Evolutionary conservation across 495 filamentous ascomycete species (phyloP), one percentile per base, ranked within the genome.

Genomic region (Oidiodendron maius): DNA sequence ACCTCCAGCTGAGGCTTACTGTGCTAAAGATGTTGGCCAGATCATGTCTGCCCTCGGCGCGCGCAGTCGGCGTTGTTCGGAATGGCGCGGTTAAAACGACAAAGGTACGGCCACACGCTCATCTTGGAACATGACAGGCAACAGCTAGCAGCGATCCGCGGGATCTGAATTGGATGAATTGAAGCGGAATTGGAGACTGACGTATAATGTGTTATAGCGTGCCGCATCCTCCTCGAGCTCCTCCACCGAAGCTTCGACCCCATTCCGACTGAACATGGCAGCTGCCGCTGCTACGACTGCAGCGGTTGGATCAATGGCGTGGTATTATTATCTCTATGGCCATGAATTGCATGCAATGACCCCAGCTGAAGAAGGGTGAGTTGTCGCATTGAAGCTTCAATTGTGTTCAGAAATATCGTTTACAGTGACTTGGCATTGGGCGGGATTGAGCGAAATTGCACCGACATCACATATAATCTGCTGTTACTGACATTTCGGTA

Each of bases 281-380:
- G 88, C 84, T 55, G 76, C 77, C 59, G 87, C 85, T 55, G 85
- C 93, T 56, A 96, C 91, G 52, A 76, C 82, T 58, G 73, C 87
- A 59, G 89, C 93, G 56, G 70, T 87, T 65, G 90, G 90, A 65
- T 88, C 90, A 47, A 78, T 93, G 60, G 87, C 84, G 46, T 95
- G 88, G 90, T 96, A 95, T 70, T 93, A 89, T 65, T 87, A 95
- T 70, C 83, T 94, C 57, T 97, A 91, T 71, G 94, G 93, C 58
- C 78, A 84, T 50, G 83, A 83, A 53, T 81, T 86, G 30, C 79
- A 89, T 68, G 94, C 93, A 54, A 84, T 85, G 84, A 93, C 94
- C 59, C 88, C 87, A 53, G 78, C 80, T 64, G 94, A 99, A 78
- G 94, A 99, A 82, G 94, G 93, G 93, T 99, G 69, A 81, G 86